Evolutionary conservation across 1,139 yeast genomes (phyloP), one percentile per base, ranked within the genome.

Genomic region (Zygosaccharomyces pseudobailii): DNA sequence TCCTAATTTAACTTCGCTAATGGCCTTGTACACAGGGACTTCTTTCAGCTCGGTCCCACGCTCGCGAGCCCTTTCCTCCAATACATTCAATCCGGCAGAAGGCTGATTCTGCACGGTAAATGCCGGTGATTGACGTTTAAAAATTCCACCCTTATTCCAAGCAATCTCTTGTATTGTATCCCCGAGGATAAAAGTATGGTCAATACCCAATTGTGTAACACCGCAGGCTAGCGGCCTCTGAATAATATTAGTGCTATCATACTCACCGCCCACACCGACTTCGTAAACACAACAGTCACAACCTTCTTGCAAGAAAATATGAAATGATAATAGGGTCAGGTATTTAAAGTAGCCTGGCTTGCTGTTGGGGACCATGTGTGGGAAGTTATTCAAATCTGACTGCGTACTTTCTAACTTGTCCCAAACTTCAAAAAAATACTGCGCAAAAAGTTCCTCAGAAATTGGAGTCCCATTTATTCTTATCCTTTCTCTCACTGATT

Each of bases 201-300:
- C 99, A 36, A 94, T 85, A 1, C 97, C 98, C 52, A 94, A 71
- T 7, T 92, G 78, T 4, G 94, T 72, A 19, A 94, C 84, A 34
- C 96, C 98, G 32, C 96, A 84, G 1, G 82, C 94, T 0, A 88
- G 79, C 8, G 98, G 98, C 37, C 73, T 70, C 32, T 75, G 80
- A 42, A 94, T 79, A 9, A 94, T 79, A 64, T 94, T 94, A 9
- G 99, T 94, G 10, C 97, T 87, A 67, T 94, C 99, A 62, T 81
- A 87, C 62, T 87, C 94, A 8, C 99, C 99, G 25, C 99, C 99
- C 45, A 94, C 95, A 13, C 99, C 99, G 23, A 94, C 98, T 66
- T 94, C 99, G 61, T 87, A 88, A 39, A 94, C 84, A 9, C 98
- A 97, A 17, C 96, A 80, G 60, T 89, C 87, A 25, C 94, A 90